Percentiles rank a stretch among this genome's conserved stretches.
phyloP scores from a whole-genome alignment of 768 basidiomycete genomes.

The Suillus fuscotomentosus region DNA sequence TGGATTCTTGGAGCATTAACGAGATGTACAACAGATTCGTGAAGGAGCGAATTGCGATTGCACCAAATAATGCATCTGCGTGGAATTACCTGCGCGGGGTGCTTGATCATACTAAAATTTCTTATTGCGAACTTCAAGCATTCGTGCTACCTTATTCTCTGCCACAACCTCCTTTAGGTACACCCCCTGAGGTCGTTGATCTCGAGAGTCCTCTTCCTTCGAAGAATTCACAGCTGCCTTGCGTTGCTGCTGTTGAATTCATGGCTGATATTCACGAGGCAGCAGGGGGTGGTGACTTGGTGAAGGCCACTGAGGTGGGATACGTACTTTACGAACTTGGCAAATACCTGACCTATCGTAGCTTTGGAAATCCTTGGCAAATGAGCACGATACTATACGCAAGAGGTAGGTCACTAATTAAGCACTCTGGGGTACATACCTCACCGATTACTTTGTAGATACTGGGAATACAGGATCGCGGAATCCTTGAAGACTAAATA shows the following conservation, averaged over 20 bases:
- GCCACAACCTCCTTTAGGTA: slow-evolving; percentile 25
- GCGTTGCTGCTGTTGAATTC: slow-evolving; percentile 80
- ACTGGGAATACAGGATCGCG: slow-evolving; percentile 75
- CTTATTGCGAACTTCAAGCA: slow-evolving; percentile 51
- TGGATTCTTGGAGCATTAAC: not conserved
- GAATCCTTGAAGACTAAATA: slow-evolving; percentile 36
- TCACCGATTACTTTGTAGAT: slow-evolving; percentile 40
- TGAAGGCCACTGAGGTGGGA: slow-evolving; percentile 50
- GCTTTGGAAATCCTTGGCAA: slow-evolving; percentile 71
- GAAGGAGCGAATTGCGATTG: slow-evolving; percentile 80
- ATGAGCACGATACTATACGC: slow-evolving; percentile 70
- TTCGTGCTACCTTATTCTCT: slow-evolving; percentile 69
- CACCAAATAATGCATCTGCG: slow-evolving; percentile 91
- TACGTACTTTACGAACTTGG: not conserved
- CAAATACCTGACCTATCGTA: slow-evolving; percentile 26
- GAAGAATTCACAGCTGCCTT: slow-evolving; percentile 68
- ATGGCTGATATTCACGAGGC: slow-evolving; percentile 73
- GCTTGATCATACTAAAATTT: slow-evolving; percentile 59
- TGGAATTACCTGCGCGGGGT: slow-evolving; percentile 96
- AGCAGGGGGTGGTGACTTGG: slow-evolving; percentile 45
- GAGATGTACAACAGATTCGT: slow-evolving; percentile 52
- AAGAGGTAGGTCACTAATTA: slow-evolving; percentile 57
- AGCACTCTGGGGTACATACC: slow-evolving; percentile 13
- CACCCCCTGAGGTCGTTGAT: slow-evolving; percentile 53
- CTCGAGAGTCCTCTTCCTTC: slow-evolving; percentile 74